Percentiles rank a stretch among this genome's conserved stretches.
phyloP scores from a whole-genome alignment of 306 rosid genomes.

The Cucurbita pepo region DNA sequence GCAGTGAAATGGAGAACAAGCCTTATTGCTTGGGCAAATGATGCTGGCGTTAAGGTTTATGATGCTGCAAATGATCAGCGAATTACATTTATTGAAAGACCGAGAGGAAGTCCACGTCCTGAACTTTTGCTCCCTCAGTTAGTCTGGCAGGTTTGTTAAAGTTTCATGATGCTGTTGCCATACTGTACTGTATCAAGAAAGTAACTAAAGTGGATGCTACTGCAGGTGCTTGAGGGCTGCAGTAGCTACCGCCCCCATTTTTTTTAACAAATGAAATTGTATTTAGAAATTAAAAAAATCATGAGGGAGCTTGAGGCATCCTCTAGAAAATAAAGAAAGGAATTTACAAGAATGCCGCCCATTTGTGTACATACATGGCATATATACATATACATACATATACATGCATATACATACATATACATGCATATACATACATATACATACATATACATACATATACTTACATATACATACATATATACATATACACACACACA shows the following conservation, averaged over 20 bases:
- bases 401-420: too few species aligned
- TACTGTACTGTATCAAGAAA: constrained; percentile 5
- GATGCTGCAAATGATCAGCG: constrained; percentile 84
- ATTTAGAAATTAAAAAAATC: not conserved
- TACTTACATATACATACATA: too few species aligned
- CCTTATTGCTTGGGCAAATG: constrained; percentile 98
- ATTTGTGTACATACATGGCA: not conserved
- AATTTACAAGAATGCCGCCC: not conserved
- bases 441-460: too few species aligned
- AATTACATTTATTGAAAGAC: constrained; percentile 85
- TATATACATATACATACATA: not conserved
- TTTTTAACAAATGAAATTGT: not conserved
- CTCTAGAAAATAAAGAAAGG: not conserved
- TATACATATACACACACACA: too few species aligned
- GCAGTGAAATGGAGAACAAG: constrained; percentile 86
- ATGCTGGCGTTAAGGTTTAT: constrained; percentile 89
- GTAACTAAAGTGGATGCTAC: constrained; percentile 3
- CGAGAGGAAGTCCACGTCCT: constrained; percentile 80
- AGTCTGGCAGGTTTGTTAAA: constrained; percentile 91
- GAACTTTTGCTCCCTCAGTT: constrained; percentile 90
- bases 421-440: too few species aligned
- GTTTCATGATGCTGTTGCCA: constrained; percentile 3
- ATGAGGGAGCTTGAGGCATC: not conserved
- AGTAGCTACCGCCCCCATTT: not conserved
- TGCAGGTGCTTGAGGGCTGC: constrained; percentile 10